Base-by-base conservation (phyloP, 2,329 filamentous ascomycete species). In the Fusarium udum region DNA sequence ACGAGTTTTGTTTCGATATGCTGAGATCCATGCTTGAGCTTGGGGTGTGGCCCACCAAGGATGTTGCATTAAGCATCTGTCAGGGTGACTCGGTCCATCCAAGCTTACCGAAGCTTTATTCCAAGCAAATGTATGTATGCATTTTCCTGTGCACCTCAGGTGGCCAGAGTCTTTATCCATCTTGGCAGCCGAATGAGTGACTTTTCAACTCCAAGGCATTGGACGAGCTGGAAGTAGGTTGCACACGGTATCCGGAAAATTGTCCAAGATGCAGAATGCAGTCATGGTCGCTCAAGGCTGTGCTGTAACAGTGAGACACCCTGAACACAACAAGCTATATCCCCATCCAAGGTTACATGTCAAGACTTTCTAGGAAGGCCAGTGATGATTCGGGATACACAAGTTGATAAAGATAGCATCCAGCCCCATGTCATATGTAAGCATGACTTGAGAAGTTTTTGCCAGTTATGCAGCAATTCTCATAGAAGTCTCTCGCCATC, bases 1-100 rank as follows among this genome's bases (percentile, higher is more conserved):
- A 73, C 63, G 75, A 70, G 36, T 64, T 71, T 55, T 76, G 78
- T 81, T 82, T 82, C 79, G 80, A 75, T 53, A 69, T 63, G 49
- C 55, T 42, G 42, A 26, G 60, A 53, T 61, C 67, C 64, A 69
- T 62, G 61, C 46, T 61, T 53, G 22, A 26, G 32, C 31, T 26
- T 28, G 43, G 26, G 56, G 37, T 46, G 53, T n/a, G 55, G 62
- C 48, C 71, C 71, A 64, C 69, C 51, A 53, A 61, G 49, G 28
- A 63, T 52, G 61, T 57, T 63, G 55, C 67, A 45, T 43, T 45
- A 69, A 67, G 66, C 61, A 63, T 62, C 46, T 67, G 37, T 57
- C 59, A 53, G 32, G 42, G 56, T 39, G 40, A 34, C 55, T 48
- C 20, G 26, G 31, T 31, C 43, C 48, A 53, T 59, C 45, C 34